Conservation (phyloP, 2,329 filamentous ascomycete genomes). For the Xylariaceae sp. region DNA sequence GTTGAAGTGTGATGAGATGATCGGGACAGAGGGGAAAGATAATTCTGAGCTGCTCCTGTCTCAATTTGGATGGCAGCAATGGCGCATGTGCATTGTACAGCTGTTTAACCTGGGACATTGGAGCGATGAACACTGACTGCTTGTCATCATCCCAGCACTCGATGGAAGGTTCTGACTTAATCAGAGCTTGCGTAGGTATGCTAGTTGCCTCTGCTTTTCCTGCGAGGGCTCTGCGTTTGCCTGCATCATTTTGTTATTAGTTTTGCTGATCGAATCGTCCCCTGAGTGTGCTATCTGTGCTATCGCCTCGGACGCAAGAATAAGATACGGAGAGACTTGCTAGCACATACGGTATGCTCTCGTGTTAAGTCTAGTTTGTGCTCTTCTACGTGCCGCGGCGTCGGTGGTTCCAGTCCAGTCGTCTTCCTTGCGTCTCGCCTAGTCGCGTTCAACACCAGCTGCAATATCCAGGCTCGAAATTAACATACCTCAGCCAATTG, state of each 20-base stretch:
- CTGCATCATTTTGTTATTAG: conserved; percentile 22
- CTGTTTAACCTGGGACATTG: conserved; percentile 30
- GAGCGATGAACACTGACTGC: conserved; percentile 30
- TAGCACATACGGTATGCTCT: conserved; percentile 39
- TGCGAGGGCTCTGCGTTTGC: conserved; percentile 32
- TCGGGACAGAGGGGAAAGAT: conserved; percentile 38
- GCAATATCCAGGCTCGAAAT: neutral
- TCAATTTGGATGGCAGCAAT: conserved; percentile 25
- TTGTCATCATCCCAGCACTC: conserved; percentile 33
- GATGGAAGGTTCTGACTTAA: conserved; percentile 29
- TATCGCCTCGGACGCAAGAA: conserved; percentile 4
- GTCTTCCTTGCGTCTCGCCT: conserved; percentile 38
- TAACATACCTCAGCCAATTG: conserved; percentile 37
- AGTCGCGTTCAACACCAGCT: conserved; percentile 2
- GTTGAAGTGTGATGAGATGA: conserved; percentile 40
- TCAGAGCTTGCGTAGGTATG: conserved; percentile 14
- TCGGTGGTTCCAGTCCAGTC: conserved; percentile 44
- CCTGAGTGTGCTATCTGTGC: neutral
- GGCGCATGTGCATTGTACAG: conserved; percentile 30
- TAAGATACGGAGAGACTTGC: conserved; percentile 10
- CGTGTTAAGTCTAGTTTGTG: conserved; percentile 43
- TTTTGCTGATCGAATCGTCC: conserved; percentile 12
- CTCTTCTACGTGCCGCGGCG: conserved; percentile 37
- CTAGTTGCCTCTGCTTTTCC: conserved; percentile 20
- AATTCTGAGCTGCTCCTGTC: conserved; percentile 22